A percentile compares a stretch with the other conserved stretches of the same genome.
Evolutionary conservation across 371 early-diverging fungal genomes (phyloP).

Genomic region (Modicella reniformis): DNA sequence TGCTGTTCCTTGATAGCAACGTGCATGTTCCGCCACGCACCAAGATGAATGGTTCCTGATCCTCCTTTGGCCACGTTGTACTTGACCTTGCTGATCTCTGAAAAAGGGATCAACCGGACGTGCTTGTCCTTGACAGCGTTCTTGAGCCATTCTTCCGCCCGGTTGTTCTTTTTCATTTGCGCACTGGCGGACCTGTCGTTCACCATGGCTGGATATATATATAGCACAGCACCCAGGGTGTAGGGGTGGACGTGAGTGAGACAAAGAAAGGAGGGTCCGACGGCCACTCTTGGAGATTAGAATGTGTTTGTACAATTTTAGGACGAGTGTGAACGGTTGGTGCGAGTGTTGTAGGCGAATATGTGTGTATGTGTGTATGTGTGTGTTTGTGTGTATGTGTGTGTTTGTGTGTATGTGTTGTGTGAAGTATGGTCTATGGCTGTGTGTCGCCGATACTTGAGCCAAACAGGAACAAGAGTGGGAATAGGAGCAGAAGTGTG

Average conservation of each 20-base stretch:
- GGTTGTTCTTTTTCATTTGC: slow-evolving; percentile 50
- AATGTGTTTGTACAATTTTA: no score
- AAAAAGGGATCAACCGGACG: slow-evolving; percentile 49
- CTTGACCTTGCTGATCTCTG: slow-evolving; percentile 55
- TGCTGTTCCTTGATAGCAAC: slow-evolving; percentile 55
- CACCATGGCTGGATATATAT: slow-evolving; percentile 28
- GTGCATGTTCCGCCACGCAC: slow-evolving; percentile 54
- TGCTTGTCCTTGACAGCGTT: slow-evolving; percentile 54
- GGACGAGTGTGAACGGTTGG: no score
- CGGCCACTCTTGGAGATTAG: neutral
- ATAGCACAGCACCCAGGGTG: neutral
- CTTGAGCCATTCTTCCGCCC: slow-evolving; percentile 55
- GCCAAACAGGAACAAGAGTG: no score
- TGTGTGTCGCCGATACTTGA: no score
- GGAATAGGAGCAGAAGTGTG: no score
- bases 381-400: no score
- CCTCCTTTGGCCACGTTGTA: slow-evolving; percentile 54
- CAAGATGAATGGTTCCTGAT: slow-evolving; percentile 53
- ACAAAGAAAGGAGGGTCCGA: neutral
- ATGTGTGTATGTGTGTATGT: no score
- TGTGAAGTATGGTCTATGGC: no score
- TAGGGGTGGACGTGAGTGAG: neutral
- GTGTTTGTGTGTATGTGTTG: no score
- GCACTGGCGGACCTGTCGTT: slow-evolving; percentile 49
- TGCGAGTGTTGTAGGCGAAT: no score